A percentile compares a stretch with the other conserved stretches of the same genome.
These are phyloP conservation scores for Phytopythium oedochilum DNA, from an alignment of 352 stramenopile genomes.

Conservation along the genomic window DNA sequence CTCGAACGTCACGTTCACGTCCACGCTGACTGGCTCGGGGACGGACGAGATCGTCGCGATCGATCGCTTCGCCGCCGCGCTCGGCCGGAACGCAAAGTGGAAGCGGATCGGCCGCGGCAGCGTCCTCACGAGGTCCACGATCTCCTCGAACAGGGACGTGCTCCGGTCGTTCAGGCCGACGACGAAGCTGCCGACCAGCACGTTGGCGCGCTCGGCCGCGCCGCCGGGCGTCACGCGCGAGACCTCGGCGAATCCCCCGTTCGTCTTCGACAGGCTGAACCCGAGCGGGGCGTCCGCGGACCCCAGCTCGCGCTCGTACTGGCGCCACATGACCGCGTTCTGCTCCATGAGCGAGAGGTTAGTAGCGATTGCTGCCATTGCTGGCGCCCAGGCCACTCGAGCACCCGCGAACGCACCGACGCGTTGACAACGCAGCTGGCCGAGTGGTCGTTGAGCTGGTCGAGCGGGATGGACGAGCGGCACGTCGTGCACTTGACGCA, in stretches of 20 bases:
- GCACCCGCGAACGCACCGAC: slow-evolving; percentile 18
- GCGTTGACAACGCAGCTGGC: slow-evolving; percentile 42
- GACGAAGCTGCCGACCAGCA: slow-evolving; percentile 72
- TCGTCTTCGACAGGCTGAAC: slow-evolving; percentile 69
- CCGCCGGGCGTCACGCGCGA: slow-evolving; percentile 53
- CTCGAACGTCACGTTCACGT: slow-evolving; percentile 52
- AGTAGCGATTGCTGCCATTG: not conserved
- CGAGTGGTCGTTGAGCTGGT: slow-evolving; percentile 59
- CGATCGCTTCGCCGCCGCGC: slow-evolving; percentile 10
- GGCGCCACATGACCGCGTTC: slow-evolving; percentile 39
- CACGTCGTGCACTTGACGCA: slow-evolving; percentile 76
- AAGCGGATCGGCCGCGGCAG: slow-evolving; percentile 55
- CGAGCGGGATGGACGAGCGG: slow-evolving; percentile 31
- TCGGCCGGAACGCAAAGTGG: slow-evolving; percentile 52
- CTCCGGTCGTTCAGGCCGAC: slow-evolving; percentile 58
- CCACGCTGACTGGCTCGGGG: slow-evolving; percentile 49
- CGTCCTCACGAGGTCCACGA: slow-evolving; percentile 55
- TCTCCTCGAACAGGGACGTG: slow-evolving; percentile 64
- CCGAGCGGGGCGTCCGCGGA: slow-evolving; percentile 38
- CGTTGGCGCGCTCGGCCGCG: slow-evolving; percentile 46
- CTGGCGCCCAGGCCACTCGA: too few relatives aligned
- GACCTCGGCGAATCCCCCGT: slow-evolving; percentile 64
- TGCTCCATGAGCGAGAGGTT: slow-evolving; percentile 5
- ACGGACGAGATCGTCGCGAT: slow-evolving; percentile 50
- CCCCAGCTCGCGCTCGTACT: slow-evolving; percentile 59